Conservation (phyloP, 306 rosid species). For the Inga oerstediana region DNA sequence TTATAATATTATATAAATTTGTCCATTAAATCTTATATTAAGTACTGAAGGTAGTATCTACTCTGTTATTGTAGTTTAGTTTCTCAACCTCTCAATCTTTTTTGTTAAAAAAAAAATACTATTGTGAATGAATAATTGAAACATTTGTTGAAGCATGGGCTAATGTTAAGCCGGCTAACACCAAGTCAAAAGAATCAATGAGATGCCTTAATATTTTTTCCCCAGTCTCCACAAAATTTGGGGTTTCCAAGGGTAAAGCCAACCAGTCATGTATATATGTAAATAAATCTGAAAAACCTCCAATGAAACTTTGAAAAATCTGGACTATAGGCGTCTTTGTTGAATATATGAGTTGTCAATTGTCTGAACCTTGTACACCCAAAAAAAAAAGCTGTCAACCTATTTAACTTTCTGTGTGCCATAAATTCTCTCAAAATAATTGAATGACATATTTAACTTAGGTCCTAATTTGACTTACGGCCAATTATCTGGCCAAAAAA, state of each 20-base stretch:
- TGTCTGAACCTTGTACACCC: constrained; percentile 67
- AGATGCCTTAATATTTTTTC: not conserved
- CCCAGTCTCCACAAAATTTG: not conserved
- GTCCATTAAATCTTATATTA: too few relatives aligned
- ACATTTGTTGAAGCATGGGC: not conserved
- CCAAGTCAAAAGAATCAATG: not conserved
- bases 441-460: not conserved
- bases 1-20: too few relatives aligned
- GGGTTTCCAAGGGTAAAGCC: not conserved
- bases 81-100: too few relatives aligned
- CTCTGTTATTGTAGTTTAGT: too few relatives aligned
- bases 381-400: constrained; percentile 44
- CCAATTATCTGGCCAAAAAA: too few relatives aligned
- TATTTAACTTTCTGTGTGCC: constrained; percentile 46
- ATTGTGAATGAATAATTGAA: not conserved
- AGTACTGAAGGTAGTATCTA: too few relatives aligned
- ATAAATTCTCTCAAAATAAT: not conserved
- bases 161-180: not conserved
- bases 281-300: constrained; percentile 27
- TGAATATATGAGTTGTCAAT: constrained; percentile 61
- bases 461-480: too few relatives aligned
- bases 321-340: constrained; percentile 48
- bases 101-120: too few relatives aligned
- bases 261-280: not conserved
- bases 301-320: constrained; percentile 75